A percentile compares a stretch with the other conserved stretches of the same genome.
Evolutionary conservation across 257 asterid genomes (phyloP).

Genomic region (Solanum habrochaites): DNA sequence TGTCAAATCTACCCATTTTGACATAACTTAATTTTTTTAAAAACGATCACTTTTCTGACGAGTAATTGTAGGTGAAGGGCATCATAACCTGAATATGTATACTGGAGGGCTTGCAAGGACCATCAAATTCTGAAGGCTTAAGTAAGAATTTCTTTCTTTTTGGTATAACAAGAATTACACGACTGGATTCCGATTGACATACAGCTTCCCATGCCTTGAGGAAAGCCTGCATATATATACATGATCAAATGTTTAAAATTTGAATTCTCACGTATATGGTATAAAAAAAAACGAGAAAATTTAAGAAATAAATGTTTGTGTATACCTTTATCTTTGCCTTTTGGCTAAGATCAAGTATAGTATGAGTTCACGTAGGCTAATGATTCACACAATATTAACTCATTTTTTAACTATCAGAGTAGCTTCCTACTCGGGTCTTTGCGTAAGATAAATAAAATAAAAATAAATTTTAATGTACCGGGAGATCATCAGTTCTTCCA

Average conservation of each 20-base stretch:
- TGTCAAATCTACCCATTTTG: too few species aligned
- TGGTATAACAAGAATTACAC: constrained; percentile 20
- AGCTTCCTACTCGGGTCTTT: not conserved
- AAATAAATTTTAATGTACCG: not conserved
- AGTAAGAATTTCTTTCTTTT: constrained; percentile 20
- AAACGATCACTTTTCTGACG: not conserved
- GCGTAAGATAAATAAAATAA: not conserved
- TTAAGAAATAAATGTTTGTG: not conserved
- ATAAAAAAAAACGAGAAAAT: not conserved
- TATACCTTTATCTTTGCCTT: not conserved
- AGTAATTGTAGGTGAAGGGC: not conserved
- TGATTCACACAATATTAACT: not conserved
- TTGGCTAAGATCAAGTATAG: not conserved
- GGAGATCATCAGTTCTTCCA: constrained; percentile 2
- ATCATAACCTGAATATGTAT: constrained; percentile 24
- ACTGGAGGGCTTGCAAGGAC: constrained; percentile 52
- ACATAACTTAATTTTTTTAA: not conserved
- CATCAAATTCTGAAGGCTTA: constrained; percentile 33
- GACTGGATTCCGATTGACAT: constrained; percentile 19
- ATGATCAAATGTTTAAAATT: not conserved
- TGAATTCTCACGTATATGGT: not conserved
- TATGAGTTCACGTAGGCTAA: too few species aligned
- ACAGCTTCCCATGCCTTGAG: constrained; percentile 56
- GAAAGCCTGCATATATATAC: constrained; percentile 31
- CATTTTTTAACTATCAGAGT: not conserved